A percentile compares a stretch with the other conserved stretches of the same genome.
Conservation (phyloP, 2,329 filamentous ascomycete genomes). For the Aquanectria penicillioides region DNA sequence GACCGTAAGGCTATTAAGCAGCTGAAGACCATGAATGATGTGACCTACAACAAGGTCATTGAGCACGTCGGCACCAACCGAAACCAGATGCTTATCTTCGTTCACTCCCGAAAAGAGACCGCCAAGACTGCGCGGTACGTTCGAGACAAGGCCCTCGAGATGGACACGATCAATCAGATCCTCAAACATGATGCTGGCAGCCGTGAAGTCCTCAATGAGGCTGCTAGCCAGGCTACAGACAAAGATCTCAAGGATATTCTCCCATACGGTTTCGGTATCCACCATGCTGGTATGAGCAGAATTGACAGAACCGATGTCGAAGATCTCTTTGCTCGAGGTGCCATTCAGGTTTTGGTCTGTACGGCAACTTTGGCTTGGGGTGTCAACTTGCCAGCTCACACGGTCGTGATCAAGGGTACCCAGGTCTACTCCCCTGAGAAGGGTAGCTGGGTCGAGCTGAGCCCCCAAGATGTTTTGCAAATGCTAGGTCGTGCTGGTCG, state of each 20-base stretch:
- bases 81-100: slow-evolving; percentile 99
- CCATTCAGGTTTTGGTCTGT: slow-evolving; percentile 94
- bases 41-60: slow-evolving; percentile 96
- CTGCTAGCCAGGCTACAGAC: slow-evolving; percentile 84
- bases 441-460: slow-evolving; percentile 97
- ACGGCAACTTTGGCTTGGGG: slow-evolving; percentile 99
- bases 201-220: slow-evolving; percentile 86
- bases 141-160: slow-evolving; percentile 94
- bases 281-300: slow-evolving; percentile 96
- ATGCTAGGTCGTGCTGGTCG: slow-evolving; percentile 98
- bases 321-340: slow-evolving; percentile 90
- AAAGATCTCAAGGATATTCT: slow-evolving; percentile 91
- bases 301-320: slow-evolving; percentile 96
- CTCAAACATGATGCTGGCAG: slow-evolving; percentile 92
- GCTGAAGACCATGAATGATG: slow-evolving; percentile 98
- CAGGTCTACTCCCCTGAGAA: slow-evolving; percentile 98
- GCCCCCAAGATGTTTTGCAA: slow-evolving; percentile 95
- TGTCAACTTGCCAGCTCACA: slow-evolving; percentile 97
- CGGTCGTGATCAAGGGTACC: slow-evolving; percentile 98
- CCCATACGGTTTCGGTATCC: slow-evolving; percentile 97
- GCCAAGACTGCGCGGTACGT: slow-evolving; percentile 97
- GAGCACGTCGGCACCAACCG: slow-evolving; percentile 93
- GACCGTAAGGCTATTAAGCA: slow-evolving; percentile 99
- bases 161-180: slow-evolving; percentile 97
- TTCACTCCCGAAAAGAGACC: slow-evolving; percentile 97